Evolutionary conservation across 2,329 filamentous ascomycete genomes (phyloP).

Genomic region (Myriosclerotinia curreyana): DNA sequence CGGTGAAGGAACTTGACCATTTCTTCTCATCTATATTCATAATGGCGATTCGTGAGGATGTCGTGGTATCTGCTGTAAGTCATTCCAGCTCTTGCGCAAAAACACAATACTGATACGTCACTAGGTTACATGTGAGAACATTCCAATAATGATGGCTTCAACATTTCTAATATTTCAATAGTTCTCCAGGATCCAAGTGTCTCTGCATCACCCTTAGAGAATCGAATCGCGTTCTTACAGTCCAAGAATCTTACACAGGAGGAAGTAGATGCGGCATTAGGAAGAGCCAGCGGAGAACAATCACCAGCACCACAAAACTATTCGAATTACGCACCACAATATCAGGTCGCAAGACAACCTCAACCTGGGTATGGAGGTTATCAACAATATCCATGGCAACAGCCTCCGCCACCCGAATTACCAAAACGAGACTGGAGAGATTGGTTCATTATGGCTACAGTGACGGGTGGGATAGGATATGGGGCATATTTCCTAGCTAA

Average conservation of each 20-base stretch:
- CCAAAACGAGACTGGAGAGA: constrained; percentile 93
- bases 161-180: constrained; percentile 41
- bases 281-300: constrained; percentile 64
- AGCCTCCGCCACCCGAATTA: constrained; percentile 52
- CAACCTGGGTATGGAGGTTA: constrained; percentile 47
- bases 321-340: constrained; percentile 45
- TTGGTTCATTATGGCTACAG: constrained; percentile 99
- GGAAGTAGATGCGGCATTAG: constrained; percentile 82
- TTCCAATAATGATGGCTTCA: not conserved
- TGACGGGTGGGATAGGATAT: constrained; percentile 85
- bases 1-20: constrained; percentile 1
- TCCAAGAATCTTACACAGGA: constrained; percentile 97
- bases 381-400: constrained; percentile 56
- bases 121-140: constrained; percentile 40
- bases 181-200: constrained; percentile 95
- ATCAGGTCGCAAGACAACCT: constrained; percentile 42
- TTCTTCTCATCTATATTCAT: constrained; percentile 27
- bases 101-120: constrained; percentile 32
- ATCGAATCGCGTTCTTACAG: constrained; percentile 85
- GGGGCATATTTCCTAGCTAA: constrained; percentile 85
- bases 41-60: constrained; percentile 91
- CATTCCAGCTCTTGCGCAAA: constrained; percentile 10
- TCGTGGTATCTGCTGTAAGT: constrained; percentile 77
- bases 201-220: constrained; percentile 83
- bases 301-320: constrained; percentile 41